Evolutionary conservation across 495 filamentous ascomycete species (phyloP).

Genomic region (Neurospora discreta): DNA sequence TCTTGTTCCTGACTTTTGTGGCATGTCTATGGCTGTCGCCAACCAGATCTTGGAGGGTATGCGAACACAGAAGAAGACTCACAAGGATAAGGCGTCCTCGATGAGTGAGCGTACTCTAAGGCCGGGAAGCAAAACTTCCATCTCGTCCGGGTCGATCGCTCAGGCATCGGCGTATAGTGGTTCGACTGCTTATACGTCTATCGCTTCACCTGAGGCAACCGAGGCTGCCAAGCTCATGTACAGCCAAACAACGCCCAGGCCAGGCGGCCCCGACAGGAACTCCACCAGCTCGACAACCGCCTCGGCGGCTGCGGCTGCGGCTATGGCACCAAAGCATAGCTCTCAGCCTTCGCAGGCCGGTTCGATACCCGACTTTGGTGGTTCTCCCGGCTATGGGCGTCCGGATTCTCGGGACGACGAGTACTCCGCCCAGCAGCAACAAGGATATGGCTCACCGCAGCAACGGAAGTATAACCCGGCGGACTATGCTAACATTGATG

Average conservation of each 20-base stretch:
- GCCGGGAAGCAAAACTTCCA: slow-evolving; percentile 32
- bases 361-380: slow-evolving; percentile 27
- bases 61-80: slow-evolving; percentile 43
- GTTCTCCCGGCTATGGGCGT: slow-evolving; percentile 28
- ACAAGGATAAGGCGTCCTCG: slow-evolving; percentile 38
- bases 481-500: slow-evolving; percentile 54
- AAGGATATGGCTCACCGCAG: slow-evolving; percentile 36
- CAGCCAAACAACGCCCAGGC: slow-evolving; percentile 36
- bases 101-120: slow-evolving; percentile 59
- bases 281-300: slow-evolving; percentile 29
- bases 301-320: slow-evolving; percentile 35
- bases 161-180: slow-evolving; percentile 13
- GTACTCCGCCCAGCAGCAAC: slow-evolving; percentile 38
- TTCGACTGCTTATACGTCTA: slow-evolving; percentile 23
- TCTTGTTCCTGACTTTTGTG: slow-evolving; percentile 97
- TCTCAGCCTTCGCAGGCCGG: slow-evolving; percentile 15
- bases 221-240: slow-evolving; percentile 43
- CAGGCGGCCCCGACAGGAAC: slow-evolving; percentile 28
- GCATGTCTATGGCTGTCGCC: slow-evolving; percentile 96
- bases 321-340: slow-evolving; percentile 27
- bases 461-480: slow-evolving; percentile 63
- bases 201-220: slow-evolving; percentile 35
- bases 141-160: slow-evolving; percentile 16
- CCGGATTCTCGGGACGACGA: slow-evolving; percentile 26
- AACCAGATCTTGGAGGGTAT: slow-evolving; percentile 80